Percentiles rank a stretch among this genome's conserved stretches.
Conservation (phyloP, 2,329 filamentous ascomycete species). For the Pseudopyricularia javanii region DNA sequence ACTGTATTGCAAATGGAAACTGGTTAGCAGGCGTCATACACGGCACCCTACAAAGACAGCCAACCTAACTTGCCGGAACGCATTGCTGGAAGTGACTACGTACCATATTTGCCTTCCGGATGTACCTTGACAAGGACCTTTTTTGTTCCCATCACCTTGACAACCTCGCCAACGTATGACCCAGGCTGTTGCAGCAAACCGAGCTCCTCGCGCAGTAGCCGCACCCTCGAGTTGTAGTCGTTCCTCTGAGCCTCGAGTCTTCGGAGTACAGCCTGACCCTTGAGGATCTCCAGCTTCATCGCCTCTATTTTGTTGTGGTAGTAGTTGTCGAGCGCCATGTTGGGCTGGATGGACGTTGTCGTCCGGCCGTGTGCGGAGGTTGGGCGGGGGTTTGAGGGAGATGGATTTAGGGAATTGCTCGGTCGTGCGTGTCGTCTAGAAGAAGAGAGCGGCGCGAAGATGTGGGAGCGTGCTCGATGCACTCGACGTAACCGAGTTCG, state of each 20-base stretch:
- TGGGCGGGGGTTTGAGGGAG: neutral
- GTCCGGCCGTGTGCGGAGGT: neutral
- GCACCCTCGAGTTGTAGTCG: constrained; percentile 97
- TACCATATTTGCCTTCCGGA: constrained; percentile 99
- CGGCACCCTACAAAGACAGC: neutral
- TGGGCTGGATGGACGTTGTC: constrained; percentile 20
- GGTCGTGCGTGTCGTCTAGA: neutral
- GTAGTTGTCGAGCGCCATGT: constrained; percentile 98
- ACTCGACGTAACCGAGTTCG: neutral
- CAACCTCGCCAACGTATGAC: constrained; percentile 97
- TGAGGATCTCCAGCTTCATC: constrained; percentile 99
- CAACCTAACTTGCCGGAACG: neutral
- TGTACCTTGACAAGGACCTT: constrained; percentile 99
- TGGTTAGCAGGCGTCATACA: neutral
- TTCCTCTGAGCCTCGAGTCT: constrained; percentile 96
- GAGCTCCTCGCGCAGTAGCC: constrained; percentile 86
- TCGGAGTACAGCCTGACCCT: constrained; percentile 89
- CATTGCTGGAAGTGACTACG: constrained; percentile 14
- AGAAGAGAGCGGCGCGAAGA: neutral
- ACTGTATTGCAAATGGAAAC: constrained; percentile 38
- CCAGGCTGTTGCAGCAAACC: constrained; percentile 93
- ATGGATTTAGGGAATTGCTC: neutral
- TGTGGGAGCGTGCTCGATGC: neutral
- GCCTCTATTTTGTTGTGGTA: constrained; percentile 99
- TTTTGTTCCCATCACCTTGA: constrained; percentile 99